These are phyloP conservation scores for Babesia caballi DNA, from an alignment of 169 alveolate genomes.

Conservation along the genomic window DNA sequence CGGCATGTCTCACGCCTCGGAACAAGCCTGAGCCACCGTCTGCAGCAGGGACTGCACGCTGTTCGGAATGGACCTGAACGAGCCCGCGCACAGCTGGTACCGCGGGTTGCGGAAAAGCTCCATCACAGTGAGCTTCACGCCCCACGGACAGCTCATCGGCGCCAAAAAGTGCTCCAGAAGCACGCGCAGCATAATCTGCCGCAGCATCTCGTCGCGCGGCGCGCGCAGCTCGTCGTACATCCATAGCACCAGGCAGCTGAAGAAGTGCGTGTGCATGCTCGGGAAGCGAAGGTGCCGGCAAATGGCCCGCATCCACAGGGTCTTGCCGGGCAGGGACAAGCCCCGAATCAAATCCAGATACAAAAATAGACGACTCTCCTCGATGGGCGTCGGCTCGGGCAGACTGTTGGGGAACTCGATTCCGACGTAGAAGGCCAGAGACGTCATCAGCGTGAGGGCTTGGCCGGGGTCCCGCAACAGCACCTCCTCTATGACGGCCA, in stretches of 20 bases:
- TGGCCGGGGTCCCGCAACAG: constrained; percentile 12
- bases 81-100: constrained; percentile 75
- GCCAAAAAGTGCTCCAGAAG: constrained; percentile 89
- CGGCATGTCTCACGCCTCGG: background rate
- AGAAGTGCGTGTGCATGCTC: constrained; percentile 92
- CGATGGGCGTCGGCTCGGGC: background rate
- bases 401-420: constrained; percentile 3
- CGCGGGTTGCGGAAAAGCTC: constrained; percentile 90
- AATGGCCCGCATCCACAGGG: constrained; percentile 86
- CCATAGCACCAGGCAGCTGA: constrained; percentile 84
- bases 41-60: constrained; percentile 4
- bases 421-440: constrained; percentile 8
- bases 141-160: constrained; percentile 98
- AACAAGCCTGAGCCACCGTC: constrained; percentile 9
- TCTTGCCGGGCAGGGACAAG: constrained; percentile 85
- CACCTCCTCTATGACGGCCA: constrained; percentile 1
- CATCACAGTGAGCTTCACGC: constrained; percentile 90
- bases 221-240: constrained; percentile 81
- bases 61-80: constrained; percentile 45
- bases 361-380: constrained; percentile 60
- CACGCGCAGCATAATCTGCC: constrained; percentile 91
- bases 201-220: constrained; percentile 74
- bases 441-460: constrained; percentile 1
- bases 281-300: constrained; percentile 95
- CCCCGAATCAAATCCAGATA: constrained; percentile 71